Evolutionary conservation across 352 stramenopile species (phyloP), one percentile per base, ranked within the genome.

Genomic region (Elongisporangium anandrum): DNA sequence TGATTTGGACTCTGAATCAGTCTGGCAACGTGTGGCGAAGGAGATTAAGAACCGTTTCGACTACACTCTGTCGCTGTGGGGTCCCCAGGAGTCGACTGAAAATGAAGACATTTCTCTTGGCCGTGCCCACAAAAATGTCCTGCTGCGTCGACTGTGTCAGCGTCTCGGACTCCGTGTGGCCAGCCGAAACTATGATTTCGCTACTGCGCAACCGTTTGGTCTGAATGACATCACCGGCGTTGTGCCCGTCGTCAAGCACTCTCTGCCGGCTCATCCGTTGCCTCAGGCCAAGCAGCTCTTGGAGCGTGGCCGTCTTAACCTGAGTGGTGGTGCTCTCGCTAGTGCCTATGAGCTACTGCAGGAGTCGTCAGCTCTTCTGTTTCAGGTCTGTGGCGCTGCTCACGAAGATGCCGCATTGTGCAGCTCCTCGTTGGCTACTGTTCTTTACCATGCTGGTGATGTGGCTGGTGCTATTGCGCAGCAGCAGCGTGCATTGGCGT

Each of bases 91-190:
- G 7, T 50, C 58, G 7, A 56, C 69, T 22, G 65, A 79, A 9
- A 65, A 73, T 16, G 65, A 68, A 0, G 61, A 63, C 4, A 49
- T 54, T 45, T 52, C 50, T 29, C 69, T 80, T 55, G 69, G 75
- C 34, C 88, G 88, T 50, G 79, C 79, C 19, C 83, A 91, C 63
- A 92, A 89, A 57, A 69, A 57, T 3, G 75, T 94, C 22, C 70
- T 99, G 34, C 70, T 99, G 45, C 88, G 96, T 57, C 88, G 95
- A 50, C 65, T 98, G 56, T 98, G 92, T 64, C 95, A 98, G 72
- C 77, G 90, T 63, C 85, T 95, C 48, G 96, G 96, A 64, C 80
- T 98, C 48, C 86, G 93, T 21, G 77, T 99, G 7, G 72, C 79
- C 41, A 95, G 89, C 29, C 94, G 90, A 63, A 79, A 85, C 38